Percentiles rank a stretch among this genome's conserved stretches.
These are phyloP conservation scores for Fusarium caatingaense DNA, from an alignment of 2,329 filamentous ascomycete species.

Conservation along the genomic window DNA sequence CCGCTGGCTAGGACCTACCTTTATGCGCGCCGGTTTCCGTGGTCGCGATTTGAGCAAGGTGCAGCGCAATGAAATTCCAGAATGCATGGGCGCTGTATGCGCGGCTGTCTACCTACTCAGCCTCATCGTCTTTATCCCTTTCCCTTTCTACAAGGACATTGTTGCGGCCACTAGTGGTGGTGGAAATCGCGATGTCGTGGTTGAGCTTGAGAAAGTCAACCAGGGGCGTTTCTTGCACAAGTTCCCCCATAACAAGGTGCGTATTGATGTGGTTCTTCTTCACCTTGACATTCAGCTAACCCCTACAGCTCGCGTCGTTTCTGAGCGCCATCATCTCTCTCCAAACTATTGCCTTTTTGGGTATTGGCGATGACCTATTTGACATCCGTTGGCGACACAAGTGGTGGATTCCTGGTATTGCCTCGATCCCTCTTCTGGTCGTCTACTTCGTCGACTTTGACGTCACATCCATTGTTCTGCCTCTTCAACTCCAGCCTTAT, in stretches of 20 bases:
- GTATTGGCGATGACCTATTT: constrained; percentile 94
- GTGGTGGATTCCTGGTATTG: constrained; percentile 95
- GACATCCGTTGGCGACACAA: constrained; percentile 99
- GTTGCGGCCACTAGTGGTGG: constrained; percentile 94
- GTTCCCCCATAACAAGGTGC: constrained; percentile 93
- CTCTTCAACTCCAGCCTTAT: constrained; percentile 84
- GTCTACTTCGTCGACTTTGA: constrained; percentile 99
- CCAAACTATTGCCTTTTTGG: constrained; percentile 89
- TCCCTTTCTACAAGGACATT: constrained; percentile 98
- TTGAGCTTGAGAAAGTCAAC: constrained; percentile 78
- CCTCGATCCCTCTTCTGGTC: constrained; percentile 90
- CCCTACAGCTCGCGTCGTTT: constrained; percentile 84
- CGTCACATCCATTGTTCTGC: constrained; percentile 94
- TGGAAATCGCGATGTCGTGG: constrained; percentile 87
- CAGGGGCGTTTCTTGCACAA: constrained; percentile 87
- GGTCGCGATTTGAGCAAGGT: constrained; percentile 86
- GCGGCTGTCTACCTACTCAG: constrained; percentile 91
- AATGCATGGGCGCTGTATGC: constrained; percentile 95
- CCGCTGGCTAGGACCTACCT: constrained; percentile 90
- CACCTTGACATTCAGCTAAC: not conserved
- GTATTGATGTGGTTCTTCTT: not conserved
- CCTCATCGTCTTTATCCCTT: constrained; percentile 93
- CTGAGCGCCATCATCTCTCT: constrained; percentile 93
- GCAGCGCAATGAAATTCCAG: constrained; percentile 81
- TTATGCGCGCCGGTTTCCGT: constrained; percentile 88